Evolutionary conservation across 163 green algal genomes (phyloP).

Genomic region (Chlorella variabilis): DNA sequence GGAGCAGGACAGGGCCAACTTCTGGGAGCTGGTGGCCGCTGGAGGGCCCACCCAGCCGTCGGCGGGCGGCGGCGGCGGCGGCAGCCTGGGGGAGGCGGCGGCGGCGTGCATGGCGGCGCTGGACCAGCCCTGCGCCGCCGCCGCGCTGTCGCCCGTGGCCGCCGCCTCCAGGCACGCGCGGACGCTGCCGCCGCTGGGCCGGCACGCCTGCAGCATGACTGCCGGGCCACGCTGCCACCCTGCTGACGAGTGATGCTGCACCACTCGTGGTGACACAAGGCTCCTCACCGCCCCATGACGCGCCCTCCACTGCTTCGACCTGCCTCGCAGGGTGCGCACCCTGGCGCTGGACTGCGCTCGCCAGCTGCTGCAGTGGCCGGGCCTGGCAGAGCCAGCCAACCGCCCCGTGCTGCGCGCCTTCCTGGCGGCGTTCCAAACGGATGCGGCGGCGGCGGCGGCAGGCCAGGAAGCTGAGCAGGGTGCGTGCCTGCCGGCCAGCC

Average conservation of each 20-base stretch:
- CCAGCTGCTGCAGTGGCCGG: conserved; percentile 36
- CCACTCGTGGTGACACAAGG: background rate
- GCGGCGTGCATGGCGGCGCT: conserved; percentile 1
- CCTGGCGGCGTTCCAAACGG: conserved; percentile 18
- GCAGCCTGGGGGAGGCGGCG: background rate
- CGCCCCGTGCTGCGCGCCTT: conserved; percentile 10
- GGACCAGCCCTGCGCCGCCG: background rate
- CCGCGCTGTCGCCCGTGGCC: conserved; percentile 22
- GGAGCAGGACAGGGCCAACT: conserved; percentile 24
- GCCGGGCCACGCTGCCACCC: too few species aligned
- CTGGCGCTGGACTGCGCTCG: conserved; percentile 30
- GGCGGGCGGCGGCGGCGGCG: background rate
- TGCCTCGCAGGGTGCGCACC: conserved; percentile 13
- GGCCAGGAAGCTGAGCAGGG: background rate
- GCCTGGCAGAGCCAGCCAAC: background rate
- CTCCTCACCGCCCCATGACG: background rate
- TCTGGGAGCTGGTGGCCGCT: conserved; percentile 10
- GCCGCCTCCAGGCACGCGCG: conserved; percentile 14
- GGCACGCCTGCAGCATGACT: background rate
- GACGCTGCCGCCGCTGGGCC: too few species aligned
- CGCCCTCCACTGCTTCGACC: background rate
- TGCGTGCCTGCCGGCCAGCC: background rate
- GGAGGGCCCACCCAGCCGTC: background rate
- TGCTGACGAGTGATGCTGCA: background rate
- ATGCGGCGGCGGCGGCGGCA: background rate